Conservation (phyloP, 768 basidiomycete genomes). For the Sporobolomyces roseus region DNA sequence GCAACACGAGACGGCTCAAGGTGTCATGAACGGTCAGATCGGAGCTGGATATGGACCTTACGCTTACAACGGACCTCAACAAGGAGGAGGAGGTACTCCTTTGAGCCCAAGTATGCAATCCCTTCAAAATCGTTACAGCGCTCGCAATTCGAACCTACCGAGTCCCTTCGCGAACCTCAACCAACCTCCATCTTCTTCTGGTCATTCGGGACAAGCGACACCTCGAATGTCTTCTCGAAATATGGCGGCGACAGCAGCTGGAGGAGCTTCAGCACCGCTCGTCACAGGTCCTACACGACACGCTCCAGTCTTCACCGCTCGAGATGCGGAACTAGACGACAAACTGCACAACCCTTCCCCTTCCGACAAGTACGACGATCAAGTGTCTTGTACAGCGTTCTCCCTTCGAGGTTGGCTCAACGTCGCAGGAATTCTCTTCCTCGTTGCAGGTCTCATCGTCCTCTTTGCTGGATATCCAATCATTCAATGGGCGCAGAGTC, state of each 20-base stretch:
- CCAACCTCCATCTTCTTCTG: slow-evolving; percentile 6
- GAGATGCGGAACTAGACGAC: slow-evolving; percentile 84
- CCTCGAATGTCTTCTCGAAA: not conserved
- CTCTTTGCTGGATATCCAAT: slow-evolving; percentile 89
- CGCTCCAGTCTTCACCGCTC: slow-evolving; percentile 45
- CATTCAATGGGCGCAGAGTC: slow-evolving; percentile 54
- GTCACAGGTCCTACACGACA: not conserved
- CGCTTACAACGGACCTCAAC: slow-evolving; percentile 5
- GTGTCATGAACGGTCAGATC: slow-evolving; percentile 25
- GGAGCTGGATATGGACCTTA: slow-evolving; percentile 33
- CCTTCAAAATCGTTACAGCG: slow-evolving; percentile 16
- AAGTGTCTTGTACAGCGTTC: slow-evolving; percentile 46
- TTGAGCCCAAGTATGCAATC: slow-evolving; percentile 10
- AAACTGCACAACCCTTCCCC: slow-evolving; percentile 67
- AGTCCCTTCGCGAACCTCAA: slow-evolving; percentile 15
- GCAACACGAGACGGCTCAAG: slow-evolving; percentile 10
- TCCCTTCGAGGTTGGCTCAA: slow-evolving; percentile 81
- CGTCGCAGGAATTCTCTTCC: slow-evolving; percentile 64
- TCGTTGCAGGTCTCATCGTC: slow-evolving; percentile 65
- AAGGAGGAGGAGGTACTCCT: not conserved
- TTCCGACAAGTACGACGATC: slow-evolving; percentile 8
- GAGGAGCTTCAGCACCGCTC: not conserved
- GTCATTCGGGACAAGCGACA: not conserved
- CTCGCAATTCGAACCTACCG: slow-evolving; percentile 5
- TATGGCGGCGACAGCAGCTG: not conserved